Evolutionary conservation across 208 protist species (phyloP).

Genomic region (Trichomonas gallinae): DNA sequence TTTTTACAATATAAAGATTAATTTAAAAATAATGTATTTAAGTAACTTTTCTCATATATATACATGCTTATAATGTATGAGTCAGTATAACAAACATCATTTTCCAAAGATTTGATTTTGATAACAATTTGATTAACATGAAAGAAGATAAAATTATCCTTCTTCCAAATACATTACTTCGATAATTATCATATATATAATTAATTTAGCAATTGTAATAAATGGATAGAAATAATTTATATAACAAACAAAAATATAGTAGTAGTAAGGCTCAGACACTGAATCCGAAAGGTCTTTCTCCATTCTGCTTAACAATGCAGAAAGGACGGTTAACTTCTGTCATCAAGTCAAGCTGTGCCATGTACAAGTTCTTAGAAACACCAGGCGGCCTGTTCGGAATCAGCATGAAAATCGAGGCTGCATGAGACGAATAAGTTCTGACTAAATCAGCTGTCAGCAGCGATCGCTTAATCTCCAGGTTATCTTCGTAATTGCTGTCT

Average conservation of each 20-base stretch:
- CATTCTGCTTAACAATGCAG: neutral
- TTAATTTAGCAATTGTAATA: too few relatives aligned
- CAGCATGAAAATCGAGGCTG: neutral
- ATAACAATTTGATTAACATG: too few relatives aligned
- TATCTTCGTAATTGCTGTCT: neutral
- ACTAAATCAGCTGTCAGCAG: neutral
- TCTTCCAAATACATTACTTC: too few relatives aligned
- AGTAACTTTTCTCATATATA: too few relatives aligned
- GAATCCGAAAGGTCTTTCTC: neutral
- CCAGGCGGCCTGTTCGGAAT: neutral
- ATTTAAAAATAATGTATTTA: too few relatives aligned
- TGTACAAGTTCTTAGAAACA: neutral
- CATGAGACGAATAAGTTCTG: neutral
- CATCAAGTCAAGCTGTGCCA: neutral
- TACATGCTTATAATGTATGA: too few relatives aligned
- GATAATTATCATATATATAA: too few relatives aligned
- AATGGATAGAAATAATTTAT: too few relatives aligned
- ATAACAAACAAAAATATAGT: neutral
- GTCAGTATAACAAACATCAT: too few relatives aligned
- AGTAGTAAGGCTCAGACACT: neutral
- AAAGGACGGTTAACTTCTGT: neutral
- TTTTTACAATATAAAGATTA: too few relatives aligned
- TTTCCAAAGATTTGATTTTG: too few relatives aligned
- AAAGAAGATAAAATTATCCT: too few relatives aligned
- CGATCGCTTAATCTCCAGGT: neutral